Evolutionary conservation across 2,329 filamentous ascomycete genomes (phyloP).

Genomic region (Pleoardoris graminearum): DNA sequence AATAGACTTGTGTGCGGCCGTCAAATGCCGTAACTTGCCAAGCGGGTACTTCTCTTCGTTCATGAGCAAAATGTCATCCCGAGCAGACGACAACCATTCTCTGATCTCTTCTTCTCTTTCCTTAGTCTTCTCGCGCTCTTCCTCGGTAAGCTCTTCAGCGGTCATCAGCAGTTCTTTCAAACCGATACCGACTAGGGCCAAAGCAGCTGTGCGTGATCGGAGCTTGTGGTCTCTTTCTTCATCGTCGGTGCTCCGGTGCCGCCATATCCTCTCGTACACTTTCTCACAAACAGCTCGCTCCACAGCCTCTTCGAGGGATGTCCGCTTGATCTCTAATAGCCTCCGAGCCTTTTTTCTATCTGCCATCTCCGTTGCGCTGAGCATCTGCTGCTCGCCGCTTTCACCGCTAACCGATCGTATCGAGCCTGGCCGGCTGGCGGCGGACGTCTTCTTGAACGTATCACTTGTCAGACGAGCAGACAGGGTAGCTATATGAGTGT

Average conservation of each 20-base stretch:
- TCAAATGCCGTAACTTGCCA: constrained; percentile 87
- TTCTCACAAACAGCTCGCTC: constrained; percentile 84
- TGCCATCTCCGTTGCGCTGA: constrained; percentile 82
- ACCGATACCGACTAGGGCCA: constrained; percentile 89
- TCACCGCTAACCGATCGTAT: constrained; percentile 42
- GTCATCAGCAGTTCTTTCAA: constrained; percentile 73
- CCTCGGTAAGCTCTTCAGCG: constrained; percentile 58
- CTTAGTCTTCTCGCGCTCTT: constrained; percentile 59
- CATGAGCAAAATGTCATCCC: constrained; percentile 74
- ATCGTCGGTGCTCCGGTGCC: constrained; percentile 88
- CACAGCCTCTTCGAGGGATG: constrained; percentile 84
- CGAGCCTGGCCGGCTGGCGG: constrained; percentile 44
- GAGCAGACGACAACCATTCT: constrained; percentile 70
- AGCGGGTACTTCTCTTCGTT: constrained; percentile 83
- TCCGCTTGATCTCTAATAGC: constrained; percentile 74
- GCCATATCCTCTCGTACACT: constrained; percentile 83
- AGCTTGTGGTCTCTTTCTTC: constrained; percentile 94
- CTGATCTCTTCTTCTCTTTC: constrained; percentile 67
- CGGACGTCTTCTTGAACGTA: constrained; percentile 51
- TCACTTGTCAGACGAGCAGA: constrained; percentile 75
- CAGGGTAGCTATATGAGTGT: constrained; percentile 81
- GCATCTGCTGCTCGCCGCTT: constrained; percentile 74
- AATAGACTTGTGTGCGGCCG: constrained; percentile 87
- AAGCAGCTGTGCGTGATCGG: constrained; percentile 87
- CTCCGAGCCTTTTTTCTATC: constrained; percentile 78